Evolutionary conservation across 495 filamentous ascomycete species (phyloP).

Genomic region (Aspergillus asperescens): DNA sequence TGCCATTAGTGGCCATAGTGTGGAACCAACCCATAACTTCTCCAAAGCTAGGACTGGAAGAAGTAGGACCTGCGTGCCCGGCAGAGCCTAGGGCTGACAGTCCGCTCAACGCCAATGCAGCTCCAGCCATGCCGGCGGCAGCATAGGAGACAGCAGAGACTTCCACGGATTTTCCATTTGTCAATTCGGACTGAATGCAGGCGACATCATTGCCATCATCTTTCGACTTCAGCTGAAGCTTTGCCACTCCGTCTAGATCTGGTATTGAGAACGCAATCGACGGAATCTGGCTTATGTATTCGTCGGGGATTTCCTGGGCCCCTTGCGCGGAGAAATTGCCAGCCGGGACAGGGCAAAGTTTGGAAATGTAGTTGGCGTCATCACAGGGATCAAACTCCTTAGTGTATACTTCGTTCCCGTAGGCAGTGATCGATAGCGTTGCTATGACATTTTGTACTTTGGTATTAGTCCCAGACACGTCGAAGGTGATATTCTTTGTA

Average conservation of each 20-base stretch:
- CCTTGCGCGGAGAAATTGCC: slow-evolving; percentile 71
- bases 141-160: slow-evolving; percentile 76
- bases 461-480: slow-evolving; percentile 73
- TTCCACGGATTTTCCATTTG: slow-evolving; percentile 77
- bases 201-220: slow-evolving; percentile 60
- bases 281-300: slow-evolving; percentile 72
- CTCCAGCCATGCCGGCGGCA: slow-evolving; percentile 82
- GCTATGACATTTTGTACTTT: slow-evolving; percentile 78
- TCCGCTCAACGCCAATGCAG: slow-evolving; percentile 69
- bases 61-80: slow-evolving; percentile 56
- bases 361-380: slow-evolving; percentile 52
- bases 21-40: slow-evolving; percentile 92
- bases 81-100: slow-evolving; percentile 64
- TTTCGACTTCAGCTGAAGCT: slow-evolving; percentile 62
- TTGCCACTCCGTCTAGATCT: slow-evolving; percentile 84
- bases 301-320: slow-evolving; percentile 58
- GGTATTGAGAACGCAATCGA: slow-evolving; percentile 87
- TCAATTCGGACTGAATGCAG: slow-evolving; percentile 75
- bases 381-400: slow-evolving; percentile 81
- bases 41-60: slow-evolving; percentile 75
- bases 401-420: slow-evolving; percentile 76
- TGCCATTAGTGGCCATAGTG: slow-evolving; percentile 88
- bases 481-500: slow-evolving; percentile 68
- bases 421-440: slow-evolving; percentile 72
- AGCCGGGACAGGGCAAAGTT: slow-evolving; percentile 78